These are phyloP conservation scores for Calonectria leucothoes DNA, from an alignment of 2,329 filamentous ascomycete genomes.

Conservation along the genomic window DNA sequence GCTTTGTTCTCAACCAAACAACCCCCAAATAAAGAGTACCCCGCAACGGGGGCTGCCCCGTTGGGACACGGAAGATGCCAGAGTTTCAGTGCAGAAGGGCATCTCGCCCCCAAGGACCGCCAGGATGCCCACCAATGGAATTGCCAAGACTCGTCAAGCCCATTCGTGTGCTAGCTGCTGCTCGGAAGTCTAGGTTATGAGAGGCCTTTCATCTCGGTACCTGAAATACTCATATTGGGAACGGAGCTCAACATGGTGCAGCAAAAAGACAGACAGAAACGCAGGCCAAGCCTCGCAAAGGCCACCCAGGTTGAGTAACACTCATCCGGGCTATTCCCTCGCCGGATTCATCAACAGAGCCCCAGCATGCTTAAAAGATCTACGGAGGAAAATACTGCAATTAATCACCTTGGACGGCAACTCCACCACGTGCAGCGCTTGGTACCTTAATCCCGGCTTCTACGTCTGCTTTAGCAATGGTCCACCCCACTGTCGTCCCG, in stretches of 20 bases:
- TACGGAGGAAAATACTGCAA: background rate
- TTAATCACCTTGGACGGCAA: background rate
- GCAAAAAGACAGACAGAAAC: background rate
- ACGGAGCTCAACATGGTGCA: background rate
- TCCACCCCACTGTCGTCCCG: background rate
- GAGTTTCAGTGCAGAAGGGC: background rate
- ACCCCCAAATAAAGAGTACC: background rate
- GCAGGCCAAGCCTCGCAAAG: too few species aligned
- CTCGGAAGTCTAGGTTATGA: too few species aligned
- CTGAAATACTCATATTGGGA: background rate
- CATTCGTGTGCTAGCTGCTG: background rate
- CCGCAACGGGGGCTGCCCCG: background rate
- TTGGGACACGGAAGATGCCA: slow-evolving; percentile 12
- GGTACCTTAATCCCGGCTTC: background rate
- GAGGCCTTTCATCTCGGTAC: background rate
- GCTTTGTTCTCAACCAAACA: background rate
- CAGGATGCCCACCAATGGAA: slow-evolving; percentile 12
- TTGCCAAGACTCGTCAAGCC: background rate
- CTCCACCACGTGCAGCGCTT: background rate
- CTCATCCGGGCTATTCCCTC: background rate
- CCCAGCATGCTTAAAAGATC: background rate
- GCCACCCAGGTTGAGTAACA: background rate
- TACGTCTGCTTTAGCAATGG: background rate
- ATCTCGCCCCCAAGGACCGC: background rate
- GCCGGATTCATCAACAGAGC: background rate